Percentiles rank a stretch among this genome's conserved stretches.
phyloP scores from a whole-genome alignment of 192 early-diverging fungal genomes.

The Entomortierella chlamydospora region DNA sequence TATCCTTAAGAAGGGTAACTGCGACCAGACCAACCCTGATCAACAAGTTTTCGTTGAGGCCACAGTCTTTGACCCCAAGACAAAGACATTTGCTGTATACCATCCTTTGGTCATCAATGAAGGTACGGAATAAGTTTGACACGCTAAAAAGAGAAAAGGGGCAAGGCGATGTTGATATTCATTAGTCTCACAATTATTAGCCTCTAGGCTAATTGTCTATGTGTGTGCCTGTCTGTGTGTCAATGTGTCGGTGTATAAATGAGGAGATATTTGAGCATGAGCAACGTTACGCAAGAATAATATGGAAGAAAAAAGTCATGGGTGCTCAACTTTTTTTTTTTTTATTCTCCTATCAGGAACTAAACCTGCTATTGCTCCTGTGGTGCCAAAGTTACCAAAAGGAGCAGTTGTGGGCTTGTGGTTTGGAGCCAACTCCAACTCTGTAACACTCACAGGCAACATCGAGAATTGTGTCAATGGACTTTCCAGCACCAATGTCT shows the following conservation, averaged over 20 bases:
- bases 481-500: slow-evolving; percentile 28
- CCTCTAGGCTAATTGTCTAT: no score
- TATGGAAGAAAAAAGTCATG: no score
- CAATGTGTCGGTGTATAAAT: no score
- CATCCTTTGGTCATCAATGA: slow-evolving; percentile 36
- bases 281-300: neutral
- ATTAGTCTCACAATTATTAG: no score
- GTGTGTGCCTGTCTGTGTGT: no score
- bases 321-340: no score
- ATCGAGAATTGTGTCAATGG: slow-evolving; percentile 29
- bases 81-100: slow-evolving; percentile 32
- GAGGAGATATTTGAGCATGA: no score
- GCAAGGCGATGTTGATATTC: no score
- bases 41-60: slow-evolving; percentile 47
- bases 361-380: slow-evolving; percentile 16
- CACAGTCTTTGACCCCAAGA: slow-evolving; percentile 29
- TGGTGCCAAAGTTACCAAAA: slow-evolving; percentile 31
- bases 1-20: slow-evolving; percentile 50
- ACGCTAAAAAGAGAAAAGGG: no score
- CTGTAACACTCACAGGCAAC: slow-evolving; percentile 27
- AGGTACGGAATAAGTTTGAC: neutral
- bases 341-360: slow-evolving; percentile 6
- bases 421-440: slow-evolving; percentile 38
- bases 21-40: slow-evolving; percentile 29
- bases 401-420: slow-evolving; percentile 24